Conservation (phyloP, 108 stramenopile genomes). For the Epithemia pelagica region DNA sequence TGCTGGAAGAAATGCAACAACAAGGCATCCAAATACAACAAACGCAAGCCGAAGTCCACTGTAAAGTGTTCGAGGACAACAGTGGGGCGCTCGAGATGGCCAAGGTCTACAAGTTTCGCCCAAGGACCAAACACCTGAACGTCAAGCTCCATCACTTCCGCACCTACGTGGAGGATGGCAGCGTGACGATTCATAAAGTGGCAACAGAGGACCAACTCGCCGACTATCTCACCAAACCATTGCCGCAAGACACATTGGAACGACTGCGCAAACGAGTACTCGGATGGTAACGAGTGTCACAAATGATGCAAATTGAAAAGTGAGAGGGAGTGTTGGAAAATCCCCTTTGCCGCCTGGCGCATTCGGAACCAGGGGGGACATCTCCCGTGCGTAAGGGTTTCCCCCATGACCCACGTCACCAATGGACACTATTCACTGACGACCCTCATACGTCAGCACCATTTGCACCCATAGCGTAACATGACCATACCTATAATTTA, state of each 20-base stretch:
- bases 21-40: not conserved
- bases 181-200: conserved; percentile 16
- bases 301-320: no score
- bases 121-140: conserved; percentile 32
- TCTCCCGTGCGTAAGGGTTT: no score
- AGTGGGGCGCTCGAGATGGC: conserved; percentile 19
- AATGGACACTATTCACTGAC: no score
- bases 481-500: no score
- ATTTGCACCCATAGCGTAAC: no score
- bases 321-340: no score
- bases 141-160: conserved; percentile 23
- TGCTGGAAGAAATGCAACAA: conserved; percentile 19
- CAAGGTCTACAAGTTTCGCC: conserved; percentile 14
- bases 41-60: conserved; percentile 8
- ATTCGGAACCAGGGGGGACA: no score
- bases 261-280: conserved; percentile 7
- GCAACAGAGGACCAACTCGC: conserved; percentile 23
- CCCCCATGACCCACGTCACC: no score
- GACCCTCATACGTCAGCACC: no score
- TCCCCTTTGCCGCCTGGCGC: no score
- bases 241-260: conserved; percentile 8
- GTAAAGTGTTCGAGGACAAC: conserved; percentile 29
- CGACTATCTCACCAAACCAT: conserved; percentile 29
- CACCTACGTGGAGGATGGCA: not conserved
- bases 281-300: conserved; percentile 26